Base-by-base conservation (phyloP, 169 alveolate species). In the Plasmodium billcollinsi region DNA sequence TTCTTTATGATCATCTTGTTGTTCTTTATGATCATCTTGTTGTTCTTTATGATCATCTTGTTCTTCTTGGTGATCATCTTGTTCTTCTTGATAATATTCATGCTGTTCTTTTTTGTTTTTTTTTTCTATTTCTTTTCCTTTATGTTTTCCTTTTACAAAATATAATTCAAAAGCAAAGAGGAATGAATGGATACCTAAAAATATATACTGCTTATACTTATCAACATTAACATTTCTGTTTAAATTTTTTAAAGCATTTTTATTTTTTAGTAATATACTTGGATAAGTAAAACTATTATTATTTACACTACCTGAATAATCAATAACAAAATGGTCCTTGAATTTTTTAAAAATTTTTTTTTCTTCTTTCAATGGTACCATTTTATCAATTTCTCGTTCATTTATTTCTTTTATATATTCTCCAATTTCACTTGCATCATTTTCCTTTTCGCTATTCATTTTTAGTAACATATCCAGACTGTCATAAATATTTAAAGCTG, bases 171-270 rank as follows among this genome's bases (percentile, higher is more conserved):
- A 83, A 6, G 73, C 91, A 20, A 83, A 67, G 58, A 83, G 49
- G 29, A 52, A 83, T 3, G 78, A 83, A 15, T 72, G 73, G 18
- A 83, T 83, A 11, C 91, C 91, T 26, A 83, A 72, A 83, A 69
- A 83, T 69, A 83, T 56, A 63, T 69, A 62, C 14, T 54, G 29
- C 29, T 69, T 83, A 20, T 67, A 15, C 45, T 83, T 58, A 49
- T 69, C 80, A 20, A 69, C 67, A 29, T 54, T 29, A 43, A 33
- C 47, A 83, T 69, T 26, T 33, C 45, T 83, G 43, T 69, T 62
- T 3, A 83, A 14, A 26, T 83, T 69, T 39, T 83, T 58, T 39
- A 83, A 49, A 3, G 21, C 70, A 63, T 24, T 83, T 14, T 54
- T 69, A 69, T 69, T 69, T 83, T 45, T 83, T 69, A 83, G 33